phyloP scores from a whole-genome alignment of 83 land plant species.

The Isoetes engelmannii region DNA sequence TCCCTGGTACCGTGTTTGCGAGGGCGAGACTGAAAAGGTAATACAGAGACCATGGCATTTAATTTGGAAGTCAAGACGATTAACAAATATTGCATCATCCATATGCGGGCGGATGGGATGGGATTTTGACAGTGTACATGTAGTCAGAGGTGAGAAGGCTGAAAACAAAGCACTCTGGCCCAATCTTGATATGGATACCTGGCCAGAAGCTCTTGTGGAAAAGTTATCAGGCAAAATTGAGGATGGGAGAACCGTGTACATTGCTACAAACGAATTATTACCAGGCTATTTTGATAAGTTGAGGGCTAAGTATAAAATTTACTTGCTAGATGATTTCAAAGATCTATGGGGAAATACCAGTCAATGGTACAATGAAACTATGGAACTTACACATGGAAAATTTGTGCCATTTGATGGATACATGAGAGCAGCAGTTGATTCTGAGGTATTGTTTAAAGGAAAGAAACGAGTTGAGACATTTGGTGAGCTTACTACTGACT shows the following conservation, averaged over 20 bases:
- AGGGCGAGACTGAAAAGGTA: conserved; percentile 80
- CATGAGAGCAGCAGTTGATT: conserved; percentile 81
- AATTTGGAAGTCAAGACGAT: conserved; percentile 76
- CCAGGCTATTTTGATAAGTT: conserved; percentile 64
- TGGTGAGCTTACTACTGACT: conserved; percentile 80
- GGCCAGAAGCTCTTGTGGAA: conserved; percentile 51
- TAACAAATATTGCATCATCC: conserved; percentile 73
- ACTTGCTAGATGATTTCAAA: conserved; percentile 62
- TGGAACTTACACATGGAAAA: conserved; percentile 46
- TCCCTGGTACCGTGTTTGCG: conserved; percentile 91
- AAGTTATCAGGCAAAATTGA: conserved; percentile 50
- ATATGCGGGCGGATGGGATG: conserved; percentile 66
- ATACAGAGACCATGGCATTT: conserved; percentile 85
- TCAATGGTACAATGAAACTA: conserved; percentile 72
- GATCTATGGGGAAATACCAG: conserved; percentile 75
- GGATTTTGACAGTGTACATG: conserved; percentile 82
- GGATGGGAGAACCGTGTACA: conserved; percentile 56
- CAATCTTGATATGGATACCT: conserved; percentile 67
- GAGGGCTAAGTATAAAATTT: conserved; percentile 52
- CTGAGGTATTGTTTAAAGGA: conserved; percentile 80
- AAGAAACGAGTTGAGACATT: conserved; percentile 87
- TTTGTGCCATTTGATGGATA: conserved; percentile 82
- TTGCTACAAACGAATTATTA: conserved; percentile 69
- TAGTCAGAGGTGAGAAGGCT: conserved; percentile 82
- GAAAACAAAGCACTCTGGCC: conserved; percentile 73